Percentiles rank a stretch among this genome's conserved stretches.
phyloP scores from a whole-genome alignment of 2,329 filamentous ascomycete species.

The Aureobasidium mangrovei region DNA sequence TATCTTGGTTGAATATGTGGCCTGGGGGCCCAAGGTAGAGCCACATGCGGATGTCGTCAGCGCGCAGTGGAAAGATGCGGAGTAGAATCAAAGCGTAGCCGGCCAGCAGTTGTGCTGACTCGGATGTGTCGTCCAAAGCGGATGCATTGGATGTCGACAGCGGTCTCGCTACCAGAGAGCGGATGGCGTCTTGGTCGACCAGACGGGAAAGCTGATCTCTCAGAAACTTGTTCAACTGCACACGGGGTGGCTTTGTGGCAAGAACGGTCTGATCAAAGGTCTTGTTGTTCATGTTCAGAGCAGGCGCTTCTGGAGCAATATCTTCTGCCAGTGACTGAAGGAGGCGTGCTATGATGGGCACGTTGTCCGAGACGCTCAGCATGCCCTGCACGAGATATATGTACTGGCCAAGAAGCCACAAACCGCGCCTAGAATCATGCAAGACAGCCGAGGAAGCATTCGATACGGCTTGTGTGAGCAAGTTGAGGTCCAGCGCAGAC shows the following conservation, averaged over 20 bases:
- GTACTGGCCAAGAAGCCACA: conserved; percentile 52
- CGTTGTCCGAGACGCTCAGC: conserved; percentile 34
- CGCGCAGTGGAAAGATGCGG: conserved; percentile 69
- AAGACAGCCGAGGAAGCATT: not conserved
- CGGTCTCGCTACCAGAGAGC: conserved; percentile 23
- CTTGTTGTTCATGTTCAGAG: conserved; percentile 25
- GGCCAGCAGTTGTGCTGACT: conserved; percentile 65
- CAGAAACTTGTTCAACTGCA: conserved; percentile 43
- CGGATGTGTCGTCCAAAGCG: conserved; percentile 17
- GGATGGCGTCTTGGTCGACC: conserved; percentile 67
- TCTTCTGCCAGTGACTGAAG: conserved; percentile 48
- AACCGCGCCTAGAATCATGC: conserved; percentile 23
- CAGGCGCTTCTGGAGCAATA: conserved; percentile 41
- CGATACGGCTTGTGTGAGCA: not conserved
- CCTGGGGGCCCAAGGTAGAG: conserved; percentile 59
- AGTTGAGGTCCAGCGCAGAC: conserved; percentile 18
- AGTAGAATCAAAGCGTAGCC: conserved; percentile 81
- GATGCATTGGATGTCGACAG: not conserved
- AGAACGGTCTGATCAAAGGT: conserved; percentile 36
- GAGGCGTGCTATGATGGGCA: conserved; percentile 47
- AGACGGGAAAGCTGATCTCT: conserved; percentile 59
- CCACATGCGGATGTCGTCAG: conserved; percentile 91
- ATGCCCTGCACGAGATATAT: conserved; percentile 33
- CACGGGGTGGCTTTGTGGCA: conserved; percentile 28
- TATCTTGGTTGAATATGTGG: conserved; percentile 3